These are phyloP conservation scores for Fraxinus sp. DNA, from an alignment of 305 asterid species.

Conservation along the genomic window DNA sequence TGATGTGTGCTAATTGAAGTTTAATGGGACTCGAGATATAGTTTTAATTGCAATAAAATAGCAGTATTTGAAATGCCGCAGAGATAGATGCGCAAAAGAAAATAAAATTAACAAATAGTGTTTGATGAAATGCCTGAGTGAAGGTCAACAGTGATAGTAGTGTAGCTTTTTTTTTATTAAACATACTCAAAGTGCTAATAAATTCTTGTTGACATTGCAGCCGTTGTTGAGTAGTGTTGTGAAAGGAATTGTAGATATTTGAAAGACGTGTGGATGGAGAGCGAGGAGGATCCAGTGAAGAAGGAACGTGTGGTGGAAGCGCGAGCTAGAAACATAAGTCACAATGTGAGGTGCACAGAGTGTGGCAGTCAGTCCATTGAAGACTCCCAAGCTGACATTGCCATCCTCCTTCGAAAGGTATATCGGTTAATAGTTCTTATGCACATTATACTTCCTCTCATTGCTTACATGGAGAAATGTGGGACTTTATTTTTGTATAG, in stretches of 20 bases:
- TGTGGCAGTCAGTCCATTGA: slow-evolving; percentile 97
- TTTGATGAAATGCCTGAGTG: slow-evolving; percentile 19
- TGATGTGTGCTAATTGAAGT: neutral
- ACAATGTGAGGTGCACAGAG: slow-evolving; percentile 88
- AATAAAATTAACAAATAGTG: neutral
- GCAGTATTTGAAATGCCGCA: neutral
- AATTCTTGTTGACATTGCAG: neutral
- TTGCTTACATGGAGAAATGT: slow-evolving; percentile 1
- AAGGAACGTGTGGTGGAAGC: slow-evolving; percentile 71
- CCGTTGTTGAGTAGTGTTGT: neutral
- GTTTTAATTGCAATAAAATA: neutral
- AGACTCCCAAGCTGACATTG: slow-evolving; percentile 91
- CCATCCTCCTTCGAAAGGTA: slow-evolving; percentile 86
- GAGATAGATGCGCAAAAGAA: neutral
- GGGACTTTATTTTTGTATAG: neutral
- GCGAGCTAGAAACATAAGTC: slow-evolving; percentile 85
- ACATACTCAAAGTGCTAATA: neutral
- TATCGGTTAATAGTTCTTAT: neutral
- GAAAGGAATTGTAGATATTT: neutral
- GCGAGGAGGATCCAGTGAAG: slow-evolving; percentile 50
- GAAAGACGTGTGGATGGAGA: slow-evolving; percentile 40
- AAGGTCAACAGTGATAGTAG: neutral
- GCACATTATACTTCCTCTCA: neutral
- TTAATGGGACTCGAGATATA: neutral
- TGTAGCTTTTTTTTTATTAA: neutral